Percentiles rank a stretch among this genome's conserved stretches.
Evolutionary conservation across 192 early-diverging fungal species (phyloP).

Genomic region (Coemansia sp.): DNA sequence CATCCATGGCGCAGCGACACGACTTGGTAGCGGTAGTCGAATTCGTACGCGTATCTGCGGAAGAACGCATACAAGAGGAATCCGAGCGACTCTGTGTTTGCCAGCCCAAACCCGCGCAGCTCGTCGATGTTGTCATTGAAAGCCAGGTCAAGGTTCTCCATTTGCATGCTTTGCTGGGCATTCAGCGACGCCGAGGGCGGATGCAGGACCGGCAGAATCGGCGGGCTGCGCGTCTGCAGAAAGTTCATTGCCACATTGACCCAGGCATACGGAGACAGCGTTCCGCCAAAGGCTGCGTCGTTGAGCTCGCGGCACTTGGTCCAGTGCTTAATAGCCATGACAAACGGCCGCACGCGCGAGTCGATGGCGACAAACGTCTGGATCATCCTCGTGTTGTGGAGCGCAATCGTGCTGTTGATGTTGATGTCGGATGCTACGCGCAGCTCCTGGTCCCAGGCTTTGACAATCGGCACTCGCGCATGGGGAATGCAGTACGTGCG

Average conservation of each 20-base stretch:
- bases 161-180: constrained; percentile 15
- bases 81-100: constrained; percentile 76
- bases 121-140: constrained; percentile 73
- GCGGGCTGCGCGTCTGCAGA: constrained; percentile 84
- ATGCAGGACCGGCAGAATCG: constrained; percentile 86
- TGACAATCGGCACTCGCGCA: constrained; percentile 93
- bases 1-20: constrained; percentile 78
- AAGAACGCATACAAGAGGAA: constrained; percentile 85
- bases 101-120: constrained; percentile 64
- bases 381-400: constrained; percentile 88
- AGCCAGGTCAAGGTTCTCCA: constrained; percentile 61
- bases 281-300: constrained; percentile 92
- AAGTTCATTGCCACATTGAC: constrained; percentile 91
- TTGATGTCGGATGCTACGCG: constrained; percentile 90
- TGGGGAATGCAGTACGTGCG: constrained; percentile 71
- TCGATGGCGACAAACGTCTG: constrained; percentile 87
- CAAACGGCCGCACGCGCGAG: constrained; percentile 81
- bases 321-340: constrained; percentile 95
- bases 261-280: constrained; percentile 94
- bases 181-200: constrained; percentile 29
- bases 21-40: constrained; percentile 79
- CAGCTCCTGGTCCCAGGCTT: constrained; percentile 85
- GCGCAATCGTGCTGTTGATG: constrained; percentile 87
- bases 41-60: constrained; percentile 75
- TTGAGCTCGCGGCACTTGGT: constrained; percentile 80